Percentiles rank a stretch among this genome's conserved stretches.
Evolutionary conservation across 2,329 filamentous ascomycete species (phyloP).

Genomic region (Penicillium capsulatum): DNA sequence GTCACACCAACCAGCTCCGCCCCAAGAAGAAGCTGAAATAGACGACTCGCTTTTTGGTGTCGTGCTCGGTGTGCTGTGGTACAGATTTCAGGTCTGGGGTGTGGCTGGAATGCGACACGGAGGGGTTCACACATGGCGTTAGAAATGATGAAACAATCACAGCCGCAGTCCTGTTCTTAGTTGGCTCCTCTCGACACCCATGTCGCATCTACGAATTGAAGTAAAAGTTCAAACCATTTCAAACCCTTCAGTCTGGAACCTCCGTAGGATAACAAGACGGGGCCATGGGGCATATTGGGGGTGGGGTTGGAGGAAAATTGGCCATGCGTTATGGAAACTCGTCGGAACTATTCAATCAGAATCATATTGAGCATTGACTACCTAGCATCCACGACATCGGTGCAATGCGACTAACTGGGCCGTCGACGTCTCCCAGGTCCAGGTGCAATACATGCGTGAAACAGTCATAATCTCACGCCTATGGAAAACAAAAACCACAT

Average conservation of each 20-base stretch:
- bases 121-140: conserved; percentile 38
- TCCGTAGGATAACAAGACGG: no score
- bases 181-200: conserved; percentile 33
- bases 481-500: conserved; percentile 9
- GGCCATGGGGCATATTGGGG: no score
- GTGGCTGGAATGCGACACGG: conserved; percentile 34
- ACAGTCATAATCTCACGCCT: conserved; percentile 5
- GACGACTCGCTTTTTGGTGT: conserved; percentile 40
- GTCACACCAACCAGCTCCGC: conserved; percentile 99
- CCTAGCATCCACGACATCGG: no score
- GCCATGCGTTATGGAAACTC: no score
- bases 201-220: conserved; percentile 36
- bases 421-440: no score
- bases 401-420: no score
- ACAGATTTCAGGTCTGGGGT: conserved; percentile 28
- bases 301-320: no score
- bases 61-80: conserved; percentile 43
- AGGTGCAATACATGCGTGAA: conserved; percentile 18
- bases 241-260: conserved; percentile 4
- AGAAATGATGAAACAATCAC: conserved; percentile 38
- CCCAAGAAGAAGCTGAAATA: conserved; percentile 99
- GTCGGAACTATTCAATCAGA: no score
- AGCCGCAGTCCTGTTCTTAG: conserved; percentile 36
- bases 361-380: no score
- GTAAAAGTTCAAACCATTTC: conserved; percentile 34